Conservation (phyloP, 495 filamentous ascomycete species). For the Daldinia caldariorum region DNA sequence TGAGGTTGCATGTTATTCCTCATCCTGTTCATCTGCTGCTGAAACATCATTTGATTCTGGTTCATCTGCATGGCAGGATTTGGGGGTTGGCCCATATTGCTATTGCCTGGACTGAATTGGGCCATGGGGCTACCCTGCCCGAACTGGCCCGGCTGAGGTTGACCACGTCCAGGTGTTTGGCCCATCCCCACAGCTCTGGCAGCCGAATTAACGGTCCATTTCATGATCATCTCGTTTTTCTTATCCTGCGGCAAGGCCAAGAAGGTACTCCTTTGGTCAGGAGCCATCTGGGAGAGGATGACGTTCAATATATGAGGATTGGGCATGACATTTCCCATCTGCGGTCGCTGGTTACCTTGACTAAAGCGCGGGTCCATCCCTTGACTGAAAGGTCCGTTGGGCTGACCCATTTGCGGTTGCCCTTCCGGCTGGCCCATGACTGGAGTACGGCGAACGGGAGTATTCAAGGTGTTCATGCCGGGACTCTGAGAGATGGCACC, state of each 20-base stretch:
- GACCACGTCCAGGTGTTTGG: conserved; percentile 43
- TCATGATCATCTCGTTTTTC: conserved; percentile 53
- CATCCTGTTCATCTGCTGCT: conserved; percentile 48
- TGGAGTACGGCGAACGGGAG: conserved; percentile 58
- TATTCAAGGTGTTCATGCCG: conserved; percentile 60
- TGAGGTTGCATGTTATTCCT: conserved; percentile 30
- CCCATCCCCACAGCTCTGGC: conserved; percentile 20
- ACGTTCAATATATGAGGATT: conserved; percentile 51
- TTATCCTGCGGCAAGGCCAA: conserved; percentile 52
- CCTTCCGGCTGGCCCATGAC: conserved; percentile 51
- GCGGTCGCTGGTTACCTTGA: conserved; percentile 50
- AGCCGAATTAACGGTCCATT: conserved; percentile 46
- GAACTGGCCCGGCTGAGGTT: conserved; percentile 50
- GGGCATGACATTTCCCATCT: conserved; percentile 42
- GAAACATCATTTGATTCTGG: conserved; percentile 50
- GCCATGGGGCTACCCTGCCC: conserved; percentile 47
- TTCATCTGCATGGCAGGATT: conserved; percentile 48
- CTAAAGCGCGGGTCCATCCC: conserved; percentile 56
- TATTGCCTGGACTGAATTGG: conserved; percentile 44
- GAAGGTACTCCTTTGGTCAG: conserved; percentile 47
- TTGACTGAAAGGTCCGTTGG: conserved; percentile 50
- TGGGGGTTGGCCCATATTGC: conserved; percentile 41
- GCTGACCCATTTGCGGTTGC: conserved; percentile 50
- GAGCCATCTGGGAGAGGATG: conserved; percentile 49
- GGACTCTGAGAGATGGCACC: conserved; percentile 61